Evolutionary conservation across 192 early-diverging fungal genomes (phyloP).

Genomic region (Coemansia sp.): DNA sequence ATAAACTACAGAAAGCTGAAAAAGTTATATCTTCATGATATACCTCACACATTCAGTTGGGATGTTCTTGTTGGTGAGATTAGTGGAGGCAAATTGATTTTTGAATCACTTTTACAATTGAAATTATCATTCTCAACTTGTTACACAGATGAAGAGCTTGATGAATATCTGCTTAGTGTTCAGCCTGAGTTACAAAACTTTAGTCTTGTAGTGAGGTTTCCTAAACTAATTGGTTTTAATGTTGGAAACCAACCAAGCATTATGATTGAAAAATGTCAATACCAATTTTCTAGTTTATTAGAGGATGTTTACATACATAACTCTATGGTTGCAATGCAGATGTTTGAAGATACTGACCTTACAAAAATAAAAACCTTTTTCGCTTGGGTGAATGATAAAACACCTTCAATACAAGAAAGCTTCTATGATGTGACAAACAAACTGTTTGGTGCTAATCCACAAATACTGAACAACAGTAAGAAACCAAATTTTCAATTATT

Average conservation of each 20-base stretch:
- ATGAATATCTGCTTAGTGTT: not conserved
- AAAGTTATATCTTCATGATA: not conserved
- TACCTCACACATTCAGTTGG: not conserved
- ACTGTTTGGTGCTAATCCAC: not conserved
- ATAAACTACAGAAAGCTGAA: not conserved
- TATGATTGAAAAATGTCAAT: not conserved
- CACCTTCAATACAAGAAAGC: not conserved
- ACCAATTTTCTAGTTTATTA: not conserved
- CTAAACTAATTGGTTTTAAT: not conserved
- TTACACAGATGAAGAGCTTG: not conserved
- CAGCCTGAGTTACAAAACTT: not conserved
- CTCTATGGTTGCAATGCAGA: not conserved
- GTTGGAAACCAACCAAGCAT: not conserved
- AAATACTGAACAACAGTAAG: not conserved
- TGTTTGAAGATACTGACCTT: not conserved
- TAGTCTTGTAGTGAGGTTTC: not conserved
- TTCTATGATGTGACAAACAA: not conserved
- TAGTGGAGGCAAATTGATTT: not conserved
- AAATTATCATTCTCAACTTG: not conserved
- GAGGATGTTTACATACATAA: not conserved
- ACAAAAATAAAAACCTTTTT: not conserved
- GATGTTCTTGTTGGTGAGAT: not conserved
- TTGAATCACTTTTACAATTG: not conserved
- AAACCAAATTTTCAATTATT: not conserved
- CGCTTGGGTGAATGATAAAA: not conserved